These are phyloP conservation scores for Pestalotiopsis sp. DNA, from an alignment of 2,329 filamentous ascomycete species.

Conservation along the genomic window DNA sequence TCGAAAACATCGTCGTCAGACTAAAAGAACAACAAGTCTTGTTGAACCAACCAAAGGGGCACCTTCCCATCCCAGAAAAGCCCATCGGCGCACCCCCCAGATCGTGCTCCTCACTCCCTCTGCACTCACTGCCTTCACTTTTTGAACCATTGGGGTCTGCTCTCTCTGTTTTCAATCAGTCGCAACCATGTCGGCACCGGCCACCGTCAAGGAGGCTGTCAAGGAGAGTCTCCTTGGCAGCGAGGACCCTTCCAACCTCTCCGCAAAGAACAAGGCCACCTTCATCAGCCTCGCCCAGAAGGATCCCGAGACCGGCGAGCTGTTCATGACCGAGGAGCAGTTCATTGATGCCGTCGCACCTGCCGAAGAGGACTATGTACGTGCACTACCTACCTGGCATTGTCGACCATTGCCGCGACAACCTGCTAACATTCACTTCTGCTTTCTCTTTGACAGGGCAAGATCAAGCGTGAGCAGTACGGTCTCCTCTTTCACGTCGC, in stretches of 20 bases:
- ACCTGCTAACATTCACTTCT: slow-evolving; percentile 13
- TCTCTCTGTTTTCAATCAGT: neutral
- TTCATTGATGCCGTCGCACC: slow-evolving; percentile 93
- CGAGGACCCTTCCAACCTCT: slow-evolving; percentile 62
- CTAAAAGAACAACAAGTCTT: neutral
- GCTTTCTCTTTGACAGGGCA: slow-evolving; percentile 68
- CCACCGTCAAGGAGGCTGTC: slow-evolving; percentile 67
- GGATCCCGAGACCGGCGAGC: slow-evolving; percentile 75
- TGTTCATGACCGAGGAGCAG: slow-evolving; percentile 80
- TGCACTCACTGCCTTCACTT: neutral
- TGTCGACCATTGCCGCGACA: neutral
- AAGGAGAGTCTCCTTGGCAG: slow-evolving; percentile 79
- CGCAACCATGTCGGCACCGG: slow-evolving; percentile 43
- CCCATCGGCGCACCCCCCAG: neutral
- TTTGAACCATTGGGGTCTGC: neutral
- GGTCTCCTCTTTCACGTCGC: slow-evolving; percentile 90
- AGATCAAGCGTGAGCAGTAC: slow-evolving; percentile 96
- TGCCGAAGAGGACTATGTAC: slow-evolving; percentile 85
- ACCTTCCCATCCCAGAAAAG: neutral
- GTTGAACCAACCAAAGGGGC: neutral
- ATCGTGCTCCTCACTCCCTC: neutral
- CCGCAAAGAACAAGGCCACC: slow-evolving; percentile 72
- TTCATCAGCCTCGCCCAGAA: slow-evolving; percentile 78
- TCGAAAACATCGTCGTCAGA: neutral
- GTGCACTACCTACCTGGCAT: slow-evolving; percentile 36